Base-by-base conservation (phyloP, 441 rosid species). In the Syzygium syzygioides region DNA sequence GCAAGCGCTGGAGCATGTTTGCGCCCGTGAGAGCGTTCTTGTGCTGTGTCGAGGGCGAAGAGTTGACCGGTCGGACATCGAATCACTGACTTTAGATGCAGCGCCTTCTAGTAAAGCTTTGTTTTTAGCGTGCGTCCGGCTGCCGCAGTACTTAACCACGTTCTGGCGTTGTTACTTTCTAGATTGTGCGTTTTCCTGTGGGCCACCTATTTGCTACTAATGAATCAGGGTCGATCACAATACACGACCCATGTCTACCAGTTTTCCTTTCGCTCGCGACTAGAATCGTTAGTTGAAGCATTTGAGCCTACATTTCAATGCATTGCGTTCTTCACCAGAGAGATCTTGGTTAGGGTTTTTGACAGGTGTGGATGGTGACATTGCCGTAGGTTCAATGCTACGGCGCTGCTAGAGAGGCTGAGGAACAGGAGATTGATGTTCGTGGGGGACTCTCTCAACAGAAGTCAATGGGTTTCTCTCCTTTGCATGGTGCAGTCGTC, bases 401-500 rank as follows among this genome's bases (percentile, higher is more conserved):
- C 87, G 50, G 86, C 45, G 52, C 28, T 85, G 66, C 30, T 56
- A 45, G 87, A 85, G 87, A 85, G 50, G 30, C 50, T 85, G 18
- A 56, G 87, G 87, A 32, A 55, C 59, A 85, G 56, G 87, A 85
- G 66, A 32, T 23, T 85, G 87, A 55, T 85, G 87, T 85, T 85
- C 66, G 87, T 85, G 60, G 87, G 86, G 87, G 87, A 85, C 64
- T 85, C 66, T 34, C 87, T 55, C 87, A 85, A 85, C 8, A 41
- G 87, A 32, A 66, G 87, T 25, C 87, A 85, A 11, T 85, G 87
- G 87, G 64, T 85, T 55, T 85, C 87, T 59, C 59, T 85, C 64
- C 30, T 85, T 59, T 85, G 87, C 66, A 55, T 85, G 87, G 28
- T 85, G 20, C 19, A 85, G 68, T 55, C 87, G 10, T 56, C 66